Conservation (phyloP, 306 rosid genomes). For the Senna siamea region DNA sequence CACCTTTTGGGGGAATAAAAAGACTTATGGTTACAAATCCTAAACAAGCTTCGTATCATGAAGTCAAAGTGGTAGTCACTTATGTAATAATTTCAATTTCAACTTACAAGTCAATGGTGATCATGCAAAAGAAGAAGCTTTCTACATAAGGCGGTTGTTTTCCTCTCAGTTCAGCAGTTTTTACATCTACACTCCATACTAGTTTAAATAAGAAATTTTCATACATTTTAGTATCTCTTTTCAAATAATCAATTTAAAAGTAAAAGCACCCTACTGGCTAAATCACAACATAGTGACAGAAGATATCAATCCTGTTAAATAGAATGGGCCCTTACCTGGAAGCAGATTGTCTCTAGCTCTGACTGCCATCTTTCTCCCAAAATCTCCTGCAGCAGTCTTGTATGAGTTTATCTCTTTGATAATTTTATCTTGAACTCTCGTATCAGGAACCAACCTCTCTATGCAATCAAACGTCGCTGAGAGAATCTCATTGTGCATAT, state of each 20-base stretch:
- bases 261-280: not conserved
- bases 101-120: constrained; percentile 9
- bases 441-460: constrained; percentile 87
- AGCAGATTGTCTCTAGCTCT: constrained; percentile 85
- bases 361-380: constrained; percentile 89
- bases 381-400: constrained; percentile 79
- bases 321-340: constrained; percentile 72
- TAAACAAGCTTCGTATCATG: constrained; percentile 6
- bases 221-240: constrained; percentile 9
- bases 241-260: not conserved
- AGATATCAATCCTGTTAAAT: constrained; percentile 36
- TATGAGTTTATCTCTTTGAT: constrained; percentile 77
- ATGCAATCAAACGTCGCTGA: constrained; percentile 89
- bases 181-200: constrained; percentile 14
- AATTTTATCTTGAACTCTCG: constrained; percentile 82
- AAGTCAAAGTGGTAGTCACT: constrained; percentile 10
- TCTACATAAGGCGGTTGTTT: constrained; percentile 16
- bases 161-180: constrained; percentile 20
- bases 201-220: not conserved
- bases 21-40: not conserved
- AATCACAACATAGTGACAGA: constrained; percentile 28
- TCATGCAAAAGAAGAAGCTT: constrained; percentile 29
- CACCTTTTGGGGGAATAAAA: constrained; percentile 10
- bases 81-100: constrained; percentile 22
- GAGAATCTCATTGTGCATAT: constrained; percentile 58